Evolutionary conservation across 1,284 basidiomycete species (phyloP), one percentile per base, ranked within the genome.

Genomic region (Sporisorium graminicola): DNA sequence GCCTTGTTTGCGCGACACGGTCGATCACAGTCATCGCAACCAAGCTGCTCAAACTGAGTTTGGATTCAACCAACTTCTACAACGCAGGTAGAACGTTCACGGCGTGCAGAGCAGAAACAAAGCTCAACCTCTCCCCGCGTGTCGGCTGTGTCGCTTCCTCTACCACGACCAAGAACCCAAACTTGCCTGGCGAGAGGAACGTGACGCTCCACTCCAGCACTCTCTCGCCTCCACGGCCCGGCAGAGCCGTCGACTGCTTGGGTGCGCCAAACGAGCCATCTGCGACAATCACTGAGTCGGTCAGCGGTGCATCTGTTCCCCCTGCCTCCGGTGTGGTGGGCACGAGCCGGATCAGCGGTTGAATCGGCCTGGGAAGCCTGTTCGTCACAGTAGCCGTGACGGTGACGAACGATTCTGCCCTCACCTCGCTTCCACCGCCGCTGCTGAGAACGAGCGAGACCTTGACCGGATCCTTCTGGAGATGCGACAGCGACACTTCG

Each of bases 281-380:
- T 3, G 64, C 46, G 16, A 75, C 22, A 20, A 75, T 43, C 3
- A 65, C 37, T 9, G 31, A 40, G 12, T 65, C 64, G 5, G 58
- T 26, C 46, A 72, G 33, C 18, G 29, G 43, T 13, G 53, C 12
- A 31, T 65, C 62, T 5, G 29, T n/a, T 1, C 6, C 31, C 1
- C 10, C 31, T 3, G 46, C 37, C 9, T 59, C 55, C 1, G 65
- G 31, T 10, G 64, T 59, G 6, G 64, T 59, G 6, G 78, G 65
- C 0, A 78, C 69, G 13, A 81, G 62, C 0, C 77, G 61, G 13
- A 74, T 61, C 33, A 72, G 37, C 13, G 77, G 72, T 0, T 65
- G 37, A 31, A 79, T 50, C 2, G 47, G 14, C 5, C 74, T 58
- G 0, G 16, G 26, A 5, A 64, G 43, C 5, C 58, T 42, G 54